phyloP scores from a whole-genome alignment of 805 yeast genomes.

The Barnettozyma siamensis region DNA sequence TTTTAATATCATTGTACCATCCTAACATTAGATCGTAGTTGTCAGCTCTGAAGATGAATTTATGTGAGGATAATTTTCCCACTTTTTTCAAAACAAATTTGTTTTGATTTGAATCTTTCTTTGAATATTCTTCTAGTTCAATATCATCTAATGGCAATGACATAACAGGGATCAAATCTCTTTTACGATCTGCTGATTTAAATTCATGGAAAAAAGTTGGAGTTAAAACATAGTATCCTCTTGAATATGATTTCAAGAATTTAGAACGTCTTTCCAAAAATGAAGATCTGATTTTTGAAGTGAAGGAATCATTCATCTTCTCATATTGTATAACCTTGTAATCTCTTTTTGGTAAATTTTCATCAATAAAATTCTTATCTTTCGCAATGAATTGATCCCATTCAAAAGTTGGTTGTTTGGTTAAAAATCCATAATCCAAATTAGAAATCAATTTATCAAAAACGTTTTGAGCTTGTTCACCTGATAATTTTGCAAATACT shows the following conservation, averaged over 20 bases:
- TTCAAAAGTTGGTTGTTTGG: conserved; percentile 75
- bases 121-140: conserved; percentile 75
- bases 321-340: conserved; percentile 58
- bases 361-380: conserved; percentile 67
- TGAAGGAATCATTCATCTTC: conserved; percentile 62
- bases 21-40: conserved; percentile 70
- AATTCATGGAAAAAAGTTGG: conserved; percentile 88
- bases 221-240: conserved; percentile 88
- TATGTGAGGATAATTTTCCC: conserved; percentile 77
- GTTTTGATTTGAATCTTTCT: conserved; percentile 56
- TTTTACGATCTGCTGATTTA: conserved; percentile 74
- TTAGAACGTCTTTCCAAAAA: conserved; percentile 85
- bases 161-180: conserved; percentile 77
- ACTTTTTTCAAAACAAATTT: conserved; percentile 79
- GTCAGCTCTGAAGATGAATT: conserved; percentile 93
- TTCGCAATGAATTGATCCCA: conserved; percentile 80
- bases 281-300: conserved; percentile 68
- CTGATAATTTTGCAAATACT: conserved; percentile 62
- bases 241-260: conserved; percentile 83
- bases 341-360: conserved; percentile 54
- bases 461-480: conserved; percentile 68
- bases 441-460: conserved; percentile 61
- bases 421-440: conserved; percentile 62
- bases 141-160: conserved; percentile 77
- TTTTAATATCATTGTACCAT: conserved; percentile 79